Conservation (phyloP, 1,284 basidiomycete species). For the Austroboletus niveus region DNA sequence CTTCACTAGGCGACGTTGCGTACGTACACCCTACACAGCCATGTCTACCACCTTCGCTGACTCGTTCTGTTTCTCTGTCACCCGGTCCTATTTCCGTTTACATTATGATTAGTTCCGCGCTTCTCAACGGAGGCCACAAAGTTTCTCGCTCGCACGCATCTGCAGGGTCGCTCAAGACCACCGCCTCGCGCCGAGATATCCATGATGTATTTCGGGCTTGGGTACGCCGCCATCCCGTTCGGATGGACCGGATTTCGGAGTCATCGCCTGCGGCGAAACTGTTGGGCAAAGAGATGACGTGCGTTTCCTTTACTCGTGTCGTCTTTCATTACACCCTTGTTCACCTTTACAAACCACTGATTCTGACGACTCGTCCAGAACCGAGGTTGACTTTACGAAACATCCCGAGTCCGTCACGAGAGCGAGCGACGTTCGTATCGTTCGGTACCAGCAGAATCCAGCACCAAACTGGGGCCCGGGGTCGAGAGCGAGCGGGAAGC, state of each 20-base stretch:
- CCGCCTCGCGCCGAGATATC: conserved; percentile 70
- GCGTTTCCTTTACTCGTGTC: conserved; percentile 24
- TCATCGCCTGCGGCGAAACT: conserved; percentile 67
- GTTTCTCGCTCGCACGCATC: conserved; percentile 90
- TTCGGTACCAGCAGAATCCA: conserved; percentile 92
- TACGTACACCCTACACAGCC: conserved; percentile 39
- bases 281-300: conserved; percentile 68
- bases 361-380: conserved; percentile 38
- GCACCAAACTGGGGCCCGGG: conserved; percentile 90
- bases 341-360: too few species aligned
- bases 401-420: conserved; percentile 65
- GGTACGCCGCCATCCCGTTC: conserved; percentile 81
- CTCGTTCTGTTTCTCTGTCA: background rate
- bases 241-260: conserved; percentile 74
- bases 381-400: conserved; percentile 68
- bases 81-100: conserved; percentile 22
- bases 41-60: background rate
- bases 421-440: conserved; percentile 69
- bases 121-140: conserved; percentile 82
- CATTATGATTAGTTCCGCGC: too few species aligned
- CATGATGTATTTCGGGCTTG: conserved; percentile 85
- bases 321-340: too few species aligned
- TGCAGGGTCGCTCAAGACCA: conserved; percentile 90
- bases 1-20: conserved; percentile 73
- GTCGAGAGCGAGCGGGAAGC: conserved; percentile 52